A percentile compares a stretch with the other conserved stretches of the same genome.
Conservation (phyloP, 371 early-diverging fungal species). For the Mucor sp. region DNA sequence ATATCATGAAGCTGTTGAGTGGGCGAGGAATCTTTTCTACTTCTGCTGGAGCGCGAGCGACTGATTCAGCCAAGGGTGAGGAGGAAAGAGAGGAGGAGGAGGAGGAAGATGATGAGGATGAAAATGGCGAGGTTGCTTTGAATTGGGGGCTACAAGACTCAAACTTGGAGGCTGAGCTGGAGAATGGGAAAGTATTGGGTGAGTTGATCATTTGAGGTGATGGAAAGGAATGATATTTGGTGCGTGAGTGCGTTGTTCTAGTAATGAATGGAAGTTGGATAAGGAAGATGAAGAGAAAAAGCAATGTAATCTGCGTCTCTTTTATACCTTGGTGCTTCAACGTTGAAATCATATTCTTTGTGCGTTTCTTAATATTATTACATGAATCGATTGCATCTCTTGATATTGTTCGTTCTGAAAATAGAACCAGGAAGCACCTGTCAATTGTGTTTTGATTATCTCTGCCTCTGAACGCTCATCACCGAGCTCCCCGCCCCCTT, state of each 20-base stretch:
- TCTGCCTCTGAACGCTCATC: background rate
- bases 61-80: too few species aligned
- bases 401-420: background rate
- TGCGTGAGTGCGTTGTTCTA: too few species aligned
- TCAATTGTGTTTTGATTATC: background rate
- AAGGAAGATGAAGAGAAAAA: background rate
- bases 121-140: background rate
- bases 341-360: background rate
- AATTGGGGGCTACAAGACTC: background rate
- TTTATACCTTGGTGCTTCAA: background rate
- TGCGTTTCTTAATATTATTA: background rate
- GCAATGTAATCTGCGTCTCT: background rate
- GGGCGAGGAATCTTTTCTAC: constrained; percentile 37
- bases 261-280: background rate
- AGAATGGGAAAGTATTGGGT: background rate
- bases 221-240: background rate
- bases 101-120: background rate
- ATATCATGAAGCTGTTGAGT: constrained; percentile 68
- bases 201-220: background rate
- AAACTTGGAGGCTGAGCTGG: background rate
- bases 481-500: background rate
- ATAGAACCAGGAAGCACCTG: background rate
- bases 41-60: background rate
- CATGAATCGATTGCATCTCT: background rate
- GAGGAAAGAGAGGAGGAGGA: background rate